These are phyloP conservation scores for Adansonia madagascariensis DNA, from an alignment of 441 rosid genomes.

Conservation along the genomic window DNA sequence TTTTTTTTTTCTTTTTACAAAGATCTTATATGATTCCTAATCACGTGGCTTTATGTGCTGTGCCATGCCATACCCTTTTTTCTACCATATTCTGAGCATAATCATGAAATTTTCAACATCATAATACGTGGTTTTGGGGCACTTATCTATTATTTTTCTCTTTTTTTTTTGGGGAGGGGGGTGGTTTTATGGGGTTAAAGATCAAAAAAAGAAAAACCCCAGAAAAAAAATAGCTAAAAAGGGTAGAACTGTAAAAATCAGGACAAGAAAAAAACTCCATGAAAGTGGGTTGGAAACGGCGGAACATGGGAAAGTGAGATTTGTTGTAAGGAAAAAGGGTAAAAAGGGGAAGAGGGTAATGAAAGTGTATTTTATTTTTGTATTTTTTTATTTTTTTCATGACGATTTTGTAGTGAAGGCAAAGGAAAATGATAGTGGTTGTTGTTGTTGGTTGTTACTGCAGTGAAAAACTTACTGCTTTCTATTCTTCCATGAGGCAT, in stretches of 20 bases:
- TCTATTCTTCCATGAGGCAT: background rate
- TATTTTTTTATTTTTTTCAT: slow-evolving; percentile 6
- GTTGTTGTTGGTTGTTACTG: slow-evolving; percentile 57
- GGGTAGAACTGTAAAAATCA: slow-evolving; percentile 33
- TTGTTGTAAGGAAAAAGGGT: slow-evolving; percentile 36
- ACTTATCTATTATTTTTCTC: background rate
- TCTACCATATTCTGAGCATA: slow-evolving; percentile 36
- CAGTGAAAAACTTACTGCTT: slow-evolving; percentile 39
- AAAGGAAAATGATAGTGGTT: slow-evolving; percentile 67
- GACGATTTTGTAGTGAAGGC: slow-evolving; percentile 52
- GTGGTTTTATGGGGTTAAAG: background rate
- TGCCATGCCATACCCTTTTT: slow-evolving; percentile 24
- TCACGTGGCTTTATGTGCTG: slow-evolving; percentile 56
- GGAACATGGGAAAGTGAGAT: background rate
- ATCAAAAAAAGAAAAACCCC: background rate
- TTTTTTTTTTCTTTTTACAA: background rate
- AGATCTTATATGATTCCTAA: slow-evolving; percentile 38
- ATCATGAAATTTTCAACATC: slow-evolving; percentile 36
- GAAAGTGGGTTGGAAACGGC: background rate
- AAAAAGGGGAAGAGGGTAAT: slow-evolving; percentile 57
- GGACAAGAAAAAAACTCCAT: background rate
- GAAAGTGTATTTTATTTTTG: slow-evolving; percentile 36
- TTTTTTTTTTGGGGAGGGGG: background rate
- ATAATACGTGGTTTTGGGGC: slow-evolving; percentile 32
- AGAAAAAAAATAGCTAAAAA: background rate